Conservation (phyloP, 73 alveolate genomes). For the Paramecium tetraurelia region DNA sequence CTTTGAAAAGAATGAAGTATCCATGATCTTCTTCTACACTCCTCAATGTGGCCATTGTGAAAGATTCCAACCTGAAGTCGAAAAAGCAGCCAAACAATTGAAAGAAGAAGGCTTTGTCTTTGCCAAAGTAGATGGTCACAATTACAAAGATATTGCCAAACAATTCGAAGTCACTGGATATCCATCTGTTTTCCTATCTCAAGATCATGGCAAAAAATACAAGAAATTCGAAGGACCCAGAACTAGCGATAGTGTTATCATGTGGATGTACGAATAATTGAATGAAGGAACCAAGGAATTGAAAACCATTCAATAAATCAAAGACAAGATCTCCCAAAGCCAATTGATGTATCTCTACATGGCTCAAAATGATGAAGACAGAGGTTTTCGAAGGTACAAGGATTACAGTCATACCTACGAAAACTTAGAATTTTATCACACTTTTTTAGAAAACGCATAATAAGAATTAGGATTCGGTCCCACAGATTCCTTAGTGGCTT, state of each 20-base stretch:
- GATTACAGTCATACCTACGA: constrained; percentile 36
- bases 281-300: constrained; percentile 32
- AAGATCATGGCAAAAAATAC: not conserved
- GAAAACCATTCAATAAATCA: not conserved
- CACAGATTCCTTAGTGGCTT: not conserved
- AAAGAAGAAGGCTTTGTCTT: constrained; percentile 28
- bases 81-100: constrained; percentile 25
- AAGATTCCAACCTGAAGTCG: constrained; percentile 41
- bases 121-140: constrained; percentile 47
- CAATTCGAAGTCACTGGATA: constrained; percentile 41
- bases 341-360: not conserved
- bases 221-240: constrained; percentile 40
- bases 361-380: constrained; percentile 12
- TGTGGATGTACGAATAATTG: constrained; percentile 23
- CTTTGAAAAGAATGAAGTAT: not conserved
- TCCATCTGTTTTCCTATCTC: not conserved
- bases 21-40: constrained; percentile 23
- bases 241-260: constrained; percentile 18
- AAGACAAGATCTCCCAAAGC: not conserved
- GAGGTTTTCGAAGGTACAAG: constrained; percentile 28
- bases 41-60: constrained; percentile 52
- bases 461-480: not conserved
- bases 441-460: not conserved
- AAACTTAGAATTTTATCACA: not conserved
- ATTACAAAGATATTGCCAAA: constrained; percentile 38